Evolutionary conservation across 495 filamentous ascomycete genomes (phyloP), one percentile per base, ranked within the genome.

Genomic region (Aspergillus steynii): DNA sequence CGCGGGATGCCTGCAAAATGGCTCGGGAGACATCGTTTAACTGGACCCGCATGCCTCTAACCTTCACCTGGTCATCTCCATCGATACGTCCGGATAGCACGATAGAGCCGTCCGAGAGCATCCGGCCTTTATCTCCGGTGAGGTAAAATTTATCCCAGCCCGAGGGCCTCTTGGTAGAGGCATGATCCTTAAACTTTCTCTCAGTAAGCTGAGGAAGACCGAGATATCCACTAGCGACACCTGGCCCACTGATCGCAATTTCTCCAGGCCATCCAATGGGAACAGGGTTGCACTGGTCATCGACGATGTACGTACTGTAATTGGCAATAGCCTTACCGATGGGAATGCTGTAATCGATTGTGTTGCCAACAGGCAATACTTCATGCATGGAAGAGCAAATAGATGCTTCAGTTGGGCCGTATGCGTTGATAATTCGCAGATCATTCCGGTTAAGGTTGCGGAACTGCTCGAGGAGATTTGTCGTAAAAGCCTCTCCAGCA

Each of bases 261-360:
- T 82, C 69, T 0, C 79, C 80, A 7, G 74, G 68, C 4, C 68
- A 61, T 5, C 85, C 85, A 29, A 84, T 51, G 0, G 83, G 82
- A 0, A 82, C 51, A 1, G 75, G 73, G 0, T 71, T 61, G 14
- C 69, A 28, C n/a, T 73, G 5, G 3, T 73, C 57, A 55, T 83
- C 80, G 1, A 85, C 37, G 26, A 85, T 67, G 63, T 79, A 79
- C 20, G 75, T 75, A 1, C 61, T 8, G 62, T 75, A 75, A 54
- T 81, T 81, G 0, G 77, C 63, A 28, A 75, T 34, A 4, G 67
- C 34, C 8, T 62, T 64, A 0, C 77, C 77, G 29, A 51, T 65
- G 14, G 29, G 65, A 10, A 42, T 62, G 50, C 12, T 55, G 15
- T 31, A 31, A 4, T 55, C 52, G 20, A 20, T 20, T 20, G 20